Base-by-base conservation (phyloP, 352 stramenopile species). In the Thalassiosira pacifica region DNA sequence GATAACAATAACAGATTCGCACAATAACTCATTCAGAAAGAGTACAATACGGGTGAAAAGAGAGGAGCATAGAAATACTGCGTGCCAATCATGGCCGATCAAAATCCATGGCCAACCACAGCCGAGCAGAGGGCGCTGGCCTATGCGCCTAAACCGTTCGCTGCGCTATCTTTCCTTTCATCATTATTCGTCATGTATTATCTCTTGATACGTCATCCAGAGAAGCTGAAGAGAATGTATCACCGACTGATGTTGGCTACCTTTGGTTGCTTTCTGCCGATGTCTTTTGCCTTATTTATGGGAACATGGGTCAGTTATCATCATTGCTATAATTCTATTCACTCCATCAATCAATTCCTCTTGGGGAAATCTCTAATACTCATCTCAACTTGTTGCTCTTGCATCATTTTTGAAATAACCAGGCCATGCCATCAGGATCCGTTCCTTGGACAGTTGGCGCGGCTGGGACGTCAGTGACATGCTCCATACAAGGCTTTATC, bases 401-500 rank as follows among this genome's bases (percentile, higher is more conserved):
- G 9, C 26, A 65, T n/a, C 34, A 19, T 2, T 52, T 8, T 42
- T 16, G 10, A 24, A 0, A 1, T 66, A 76, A 18, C 6, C 32
- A 73, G 53, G 69, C 80, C 16, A 55, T 83, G 13, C 80, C 80
- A 18, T 66, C 40, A 18, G 80, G 67, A 8, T 83, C 72, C 4
- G n/a, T n/a, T n/a, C 53, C 66, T 2, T 37, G 65, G 22, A 18
- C 40, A 10, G 61, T 74, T 52, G 69, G 75, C 13, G 75, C 82
- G 9, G n/a, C 52, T 6, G 82, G 82, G 1, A 84, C 67, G 2
- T 19, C 70, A 0, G 65, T 76, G 40, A 87, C 80, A 26, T 87
- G 80, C 68, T 73, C 57, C 1, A 64, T 55, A 19, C 80, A 87
- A 57, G 80, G 80, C 29, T 87, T 83, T 32, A 34, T 87, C 5